Conservation (phyloP, 805 yeast genomes). For the Zygoascus ofunaensis region DNA sequence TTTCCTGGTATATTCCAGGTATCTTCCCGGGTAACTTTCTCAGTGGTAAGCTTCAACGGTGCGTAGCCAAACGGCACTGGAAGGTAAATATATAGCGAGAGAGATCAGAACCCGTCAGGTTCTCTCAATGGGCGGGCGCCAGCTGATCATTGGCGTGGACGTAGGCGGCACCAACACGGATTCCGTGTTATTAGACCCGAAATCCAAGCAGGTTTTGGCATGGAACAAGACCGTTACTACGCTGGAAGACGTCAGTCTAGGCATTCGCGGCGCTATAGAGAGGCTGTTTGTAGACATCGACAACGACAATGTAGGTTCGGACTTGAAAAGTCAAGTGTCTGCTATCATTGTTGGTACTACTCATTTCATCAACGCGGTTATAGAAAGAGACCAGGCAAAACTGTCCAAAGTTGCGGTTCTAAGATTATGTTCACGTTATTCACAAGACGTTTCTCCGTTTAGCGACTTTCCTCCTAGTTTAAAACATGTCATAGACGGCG, state of each 20-base stretch:
- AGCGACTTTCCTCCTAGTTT: constrained; percentile 34
- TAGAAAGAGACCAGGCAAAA: constrained; percentile 37
- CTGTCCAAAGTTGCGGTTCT: constrained; percentile 38
- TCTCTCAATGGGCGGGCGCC: too few relatives aligned
- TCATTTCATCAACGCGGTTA: constrained; percentile 44
- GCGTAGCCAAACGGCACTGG: too few relatives aligned
- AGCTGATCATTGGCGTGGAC: constrained; percentile 37
- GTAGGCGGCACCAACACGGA: constrained; percentile 48
- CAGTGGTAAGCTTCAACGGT: too few relatives aligned
- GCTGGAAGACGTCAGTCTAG: constrained; percentile 37
- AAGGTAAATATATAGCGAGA: too few relatives aligned
- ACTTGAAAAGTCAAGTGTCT: constrained; percentile 22
- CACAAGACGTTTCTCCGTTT: constrained; percentile 34
- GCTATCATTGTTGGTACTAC: constrained; percentile 46
- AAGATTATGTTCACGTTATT: constrained; percentile 38
- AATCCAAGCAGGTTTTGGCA: constrained; percentile 31
- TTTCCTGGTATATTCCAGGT: too few relatives aligned
- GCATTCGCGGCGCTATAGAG: constrained; percentile 33
- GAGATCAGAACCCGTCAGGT: too few relatives aligned
- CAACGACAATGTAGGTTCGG: constrained; percentile 12
- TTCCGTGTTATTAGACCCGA: constrained; percentile 34
- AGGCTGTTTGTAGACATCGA: constrained; percentile 22
- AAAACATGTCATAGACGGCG: constrained; percentile 9
- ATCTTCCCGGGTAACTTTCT: too few relatives aligned
- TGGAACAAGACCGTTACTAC: constrained; percentile 39